Percentiles rank a stretch among this genome's conserved stretches.
Conservation (phyloP, 2,329 filamentous ascomycete species). For the Raffaelea deltoideospora region DNA sequence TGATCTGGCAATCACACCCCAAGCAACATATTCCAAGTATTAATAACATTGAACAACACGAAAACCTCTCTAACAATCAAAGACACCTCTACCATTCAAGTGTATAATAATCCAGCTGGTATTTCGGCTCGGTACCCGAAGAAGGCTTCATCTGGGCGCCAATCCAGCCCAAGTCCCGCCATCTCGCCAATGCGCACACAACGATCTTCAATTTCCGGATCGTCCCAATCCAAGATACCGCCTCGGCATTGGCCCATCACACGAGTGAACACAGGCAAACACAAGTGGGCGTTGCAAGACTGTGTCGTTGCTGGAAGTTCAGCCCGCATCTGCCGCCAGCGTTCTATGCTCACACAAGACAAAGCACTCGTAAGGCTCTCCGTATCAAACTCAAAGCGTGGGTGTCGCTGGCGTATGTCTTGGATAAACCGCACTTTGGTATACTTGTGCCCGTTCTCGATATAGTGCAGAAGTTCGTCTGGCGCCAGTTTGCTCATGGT, state of each 20-base stretch:
- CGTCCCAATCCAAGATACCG: slow-evolving; percentile 26
- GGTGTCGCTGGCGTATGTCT: slow-evolving; percentile 23
- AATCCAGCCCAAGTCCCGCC: slow-evolving; percentile 18
- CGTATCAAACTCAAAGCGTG: slow-evolving; percentile 27
- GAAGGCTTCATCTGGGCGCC: slow-evolving; percentile 20
- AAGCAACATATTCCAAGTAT: too few species aligned
- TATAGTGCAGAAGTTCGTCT: slow-evolving; percentile 30
- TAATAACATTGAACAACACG: too few species aligned
- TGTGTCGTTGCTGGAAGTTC: slow-evolving; percentile 2
- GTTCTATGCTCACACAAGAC: slow-evolving; percentile 9
- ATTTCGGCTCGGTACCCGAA: slow-evolving; percentile 11
- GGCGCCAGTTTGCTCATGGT: slow-evolving; percentile 34
- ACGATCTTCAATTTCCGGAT: slow-evolving; percentile 17
- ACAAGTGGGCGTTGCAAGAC: not conserved
- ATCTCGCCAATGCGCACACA: slow-evolving; percentile 9
- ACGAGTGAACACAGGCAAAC: slow-evolving; percentile 7
- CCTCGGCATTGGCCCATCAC: slow-evolving; percentile 12
- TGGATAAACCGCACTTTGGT: slow-evolving; percentile 27
- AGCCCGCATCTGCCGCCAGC: slow-evolving; percentile 5
- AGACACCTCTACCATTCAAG: too few species aligned
- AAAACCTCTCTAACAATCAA: too few species aligned
- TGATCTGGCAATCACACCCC: too few species aligned
- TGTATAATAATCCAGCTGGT: slow-evolving; percentile 6
- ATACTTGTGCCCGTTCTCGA: slow-evolving; percentile 30
- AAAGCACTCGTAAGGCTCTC: slow-evolving; percentile 22